Evolutionary conservation across 805 yeast species (phyloP).

Genomic region (Kodamaea fukazawae): DNA sequence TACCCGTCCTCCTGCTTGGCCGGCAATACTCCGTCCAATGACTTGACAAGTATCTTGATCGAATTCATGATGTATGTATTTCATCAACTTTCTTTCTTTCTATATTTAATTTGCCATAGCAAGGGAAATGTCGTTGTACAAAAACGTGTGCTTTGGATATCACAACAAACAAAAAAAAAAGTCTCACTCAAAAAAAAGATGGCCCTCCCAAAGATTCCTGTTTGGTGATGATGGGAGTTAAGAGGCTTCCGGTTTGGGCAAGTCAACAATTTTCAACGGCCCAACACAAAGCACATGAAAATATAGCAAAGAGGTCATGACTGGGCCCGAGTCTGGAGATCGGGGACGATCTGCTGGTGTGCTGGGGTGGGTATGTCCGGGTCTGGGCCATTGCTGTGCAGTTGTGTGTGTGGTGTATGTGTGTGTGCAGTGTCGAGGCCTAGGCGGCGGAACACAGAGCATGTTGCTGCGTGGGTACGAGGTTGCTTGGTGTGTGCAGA

Average conservation of each 20-base stretch:
- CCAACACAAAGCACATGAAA: neutral
- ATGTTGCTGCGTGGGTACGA: too few species aligned
- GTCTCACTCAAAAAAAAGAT: constrained; percentile 3
- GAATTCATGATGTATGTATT: constrained; percentile 27
- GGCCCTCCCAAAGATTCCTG: neutral
- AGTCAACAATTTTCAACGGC: constrained; percentile 3
- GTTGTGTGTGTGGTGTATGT: too few species aligned
- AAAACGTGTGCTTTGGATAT: constrained; percentile 8
- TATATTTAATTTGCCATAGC: constrained; percentile 1
- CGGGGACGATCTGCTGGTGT: too few species aligned
- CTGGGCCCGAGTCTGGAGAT: too few species aligned
- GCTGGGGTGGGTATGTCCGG: too few species aligned
- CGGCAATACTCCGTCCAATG: constrained; percentile 29
- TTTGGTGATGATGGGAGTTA: too few species aligned
- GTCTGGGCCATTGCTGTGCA: too few species aligned
- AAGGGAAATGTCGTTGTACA: constrained; percentile 8
- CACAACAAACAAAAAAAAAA: constrained; percentile 6
- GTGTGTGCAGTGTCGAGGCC: too few species aligned
- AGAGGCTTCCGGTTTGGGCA: constrained; percentile 2
- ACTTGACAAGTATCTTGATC: constrained; percentile 31
- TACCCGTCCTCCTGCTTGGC: constrained; percentile 10
- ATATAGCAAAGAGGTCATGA: too few species aligned
- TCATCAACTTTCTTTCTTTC: too few species aligned
- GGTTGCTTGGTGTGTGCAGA: too few species aligned
- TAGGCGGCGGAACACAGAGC: too few species aligned